Conservation (phyloP, 148 eudicot species). For the Rhododendron mucronatum region DNA sequence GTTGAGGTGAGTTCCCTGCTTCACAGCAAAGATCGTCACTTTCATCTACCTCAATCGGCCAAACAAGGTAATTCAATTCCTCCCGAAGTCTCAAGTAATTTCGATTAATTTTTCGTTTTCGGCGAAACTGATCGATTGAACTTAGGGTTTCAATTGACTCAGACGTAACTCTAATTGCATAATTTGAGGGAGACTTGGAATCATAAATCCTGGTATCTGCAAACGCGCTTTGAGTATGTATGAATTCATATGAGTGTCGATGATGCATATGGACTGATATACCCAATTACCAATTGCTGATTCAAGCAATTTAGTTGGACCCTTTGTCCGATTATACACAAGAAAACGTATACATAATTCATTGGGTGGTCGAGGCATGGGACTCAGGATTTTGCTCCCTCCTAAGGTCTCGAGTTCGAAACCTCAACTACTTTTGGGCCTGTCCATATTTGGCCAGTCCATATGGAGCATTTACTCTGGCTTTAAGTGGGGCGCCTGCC, state of each 20-base stretch:
- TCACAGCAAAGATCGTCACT: no score
- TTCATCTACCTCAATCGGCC: neutral
- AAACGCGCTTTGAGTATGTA: neutral
- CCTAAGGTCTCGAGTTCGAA: no score
- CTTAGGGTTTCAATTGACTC: conserved; percentile 3
- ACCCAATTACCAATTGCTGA: neutral
- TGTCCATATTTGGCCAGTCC: no score
- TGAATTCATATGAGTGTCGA: neutral
- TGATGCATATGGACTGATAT: neutral
- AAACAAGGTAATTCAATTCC: conserved; percentile 1
- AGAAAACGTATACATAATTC: neutral
- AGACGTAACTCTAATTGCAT: neutral
- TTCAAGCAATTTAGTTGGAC: neutral
- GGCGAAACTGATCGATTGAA: neutral
- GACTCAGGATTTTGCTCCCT: no score
- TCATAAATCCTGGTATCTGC: neutral
- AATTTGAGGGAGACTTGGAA: neutral
- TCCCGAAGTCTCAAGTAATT: neutral
- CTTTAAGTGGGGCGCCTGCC: no score
- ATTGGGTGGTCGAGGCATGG: neutral
- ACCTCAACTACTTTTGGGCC: no score
- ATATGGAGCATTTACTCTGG: no score
- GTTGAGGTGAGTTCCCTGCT: neutral
- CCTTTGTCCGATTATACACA: neutral
- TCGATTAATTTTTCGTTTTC: neutral